Evolutionary conservation across 495 filamentous ascomycete genomes (phyloP), one percentile per base, ranked within the genome.

Genomic region (Podospora fimiseda): DNA sequence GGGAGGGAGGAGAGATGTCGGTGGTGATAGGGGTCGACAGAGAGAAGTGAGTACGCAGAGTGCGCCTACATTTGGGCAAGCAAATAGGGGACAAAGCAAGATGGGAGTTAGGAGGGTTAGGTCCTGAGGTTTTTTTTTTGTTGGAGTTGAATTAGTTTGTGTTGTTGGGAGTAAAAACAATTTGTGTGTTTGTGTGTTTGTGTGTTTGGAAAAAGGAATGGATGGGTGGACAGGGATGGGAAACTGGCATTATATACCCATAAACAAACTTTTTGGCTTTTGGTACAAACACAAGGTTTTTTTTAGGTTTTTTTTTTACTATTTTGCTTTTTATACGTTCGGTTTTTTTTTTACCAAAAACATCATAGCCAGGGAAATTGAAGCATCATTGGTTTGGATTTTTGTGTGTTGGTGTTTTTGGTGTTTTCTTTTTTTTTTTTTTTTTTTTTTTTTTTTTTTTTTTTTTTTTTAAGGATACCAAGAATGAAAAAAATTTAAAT

Each of bases 31-130:
- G 37, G 23, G 43, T 9, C 9, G 39, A 16, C 19, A 24, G 37
- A 30, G 49, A 16, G 46, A 52, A 30, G 30, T 52, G 24, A 47
- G 43, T 9, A 40, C 15, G 13, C 44, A 47, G 44, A 47, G 44
- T 16, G 44, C 44, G 22, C 44, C 44, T 15, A 47, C 44, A 16
- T 20, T 13, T 1, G 2, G 15, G 21, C 4, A 1, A 1, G 44
- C 20, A 5, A 47, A 18, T 2, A 22, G 21, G 11, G 15, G 21
- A 22, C 21, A n/a, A 14, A 14, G 15, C 2, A 19, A 16, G 7
- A 27, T 36, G 21, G 15, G 39, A 4, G 48, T 24, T 3, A 50
- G 21, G 47, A 5, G 39, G 14, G 14, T n/a, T 41, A 14, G 39
- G 5, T 41, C 39, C 16, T 41, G 39, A 41, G 5, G 8, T 41